Base-by-base conservation (phyloP, 495 filamentous ascomycete species). In the Pseudevernia furfuracea region DNA sequence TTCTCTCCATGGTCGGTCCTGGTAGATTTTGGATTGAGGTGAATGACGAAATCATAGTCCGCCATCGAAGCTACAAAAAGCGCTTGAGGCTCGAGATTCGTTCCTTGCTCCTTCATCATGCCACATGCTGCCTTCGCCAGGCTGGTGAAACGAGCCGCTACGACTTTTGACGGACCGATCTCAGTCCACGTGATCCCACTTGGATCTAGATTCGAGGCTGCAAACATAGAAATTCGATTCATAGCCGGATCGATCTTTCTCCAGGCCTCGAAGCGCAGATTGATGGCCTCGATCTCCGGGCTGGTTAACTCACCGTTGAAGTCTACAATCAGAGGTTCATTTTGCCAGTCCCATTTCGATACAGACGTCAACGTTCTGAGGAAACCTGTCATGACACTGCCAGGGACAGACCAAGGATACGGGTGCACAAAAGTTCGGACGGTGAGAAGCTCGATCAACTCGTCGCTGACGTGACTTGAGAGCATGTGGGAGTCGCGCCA, bases 401-500 rank as follows among this genome's bases (percentile, higher is more conserved):
- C 88, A 5, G 94, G 94, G 3, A 82, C 74, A 23, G 84, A 76
- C 87, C 90, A 97, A 0, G 93, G 91, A 65, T 90, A 86, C 0
- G 90, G 89, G 41, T 86, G 83, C n/a, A 92, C 76, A 73, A 97
- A 98, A 41, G 82, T 81, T 44, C 84, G 86, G 9, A 85, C 79
- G 19, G 84, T 87, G 46, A 94, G 73, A 41, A 97, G 82, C 74
- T 98, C 94, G 61, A 96, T 81, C 37, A 96, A 73, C 71, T 93
- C 91, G 28, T 91, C 85, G 37, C 79, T 80, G 71, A 97, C 78
- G 68, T 96, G 89, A 37, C 77, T 79, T 0, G 82, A 80, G 28
- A 98, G 84, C 49, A 94, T 85, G 68, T 98, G 94, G 2, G 81
- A 81, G 67, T 84, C 83, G 71, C 96, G 94, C 94, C 94, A 98